Conservation (phyloP, 306 rosid species). For the Trifolium dubium region DNA sequence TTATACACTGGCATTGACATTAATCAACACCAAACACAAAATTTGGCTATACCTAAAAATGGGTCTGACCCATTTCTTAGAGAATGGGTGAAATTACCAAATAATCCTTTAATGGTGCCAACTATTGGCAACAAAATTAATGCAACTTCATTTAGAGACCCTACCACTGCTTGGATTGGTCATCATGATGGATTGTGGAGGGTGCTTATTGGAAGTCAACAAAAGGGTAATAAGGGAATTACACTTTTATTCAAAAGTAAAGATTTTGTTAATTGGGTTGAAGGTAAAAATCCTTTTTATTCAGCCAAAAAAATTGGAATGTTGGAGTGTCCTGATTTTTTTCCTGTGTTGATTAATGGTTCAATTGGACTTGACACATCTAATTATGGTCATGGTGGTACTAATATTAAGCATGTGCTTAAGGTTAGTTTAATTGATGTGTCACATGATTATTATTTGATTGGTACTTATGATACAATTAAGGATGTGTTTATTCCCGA, state of each 20-base stretch:
- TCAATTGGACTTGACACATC: conserved; percentile 36
- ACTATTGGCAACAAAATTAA: conserved; percentile 32
- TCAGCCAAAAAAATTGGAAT: conserved; percentile 43
- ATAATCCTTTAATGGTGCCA: conserved; percentile 38
- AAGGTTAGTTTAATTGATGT: conserved; percentile 49
- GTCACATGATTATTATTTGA: conserved; percentile 44
- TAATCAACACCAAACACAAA: conserved; percentile 37
- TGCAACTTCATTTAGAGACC: conserved; percentile 45
- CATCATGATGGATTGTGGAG: conserved; percentile 50
- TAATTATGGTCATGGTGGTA: background rate
- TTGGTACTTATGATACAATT: conserved; percentile 48
- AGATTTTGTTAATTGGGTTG: conserved; percentile 52
- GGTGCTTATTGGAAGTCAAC: conserved; percentile 52
- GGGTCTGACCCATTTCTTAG: conserved; percentile 47
- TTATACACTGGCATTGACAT: conserved; percentile 44
- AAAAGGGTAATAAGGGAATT: conserved; percentile 36
- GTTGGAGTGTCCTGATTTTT: conserved; percentile 69
- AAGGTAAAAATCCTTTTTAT: conserved; percentile 44
- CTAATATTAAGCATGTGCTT: conserved; percentile 52
- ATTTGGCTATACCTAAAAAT: conserved; percentile 44
- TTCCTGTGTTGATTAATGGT: conserved; percentile 45
- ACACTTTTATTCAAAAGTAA: conserved; percentile 50
- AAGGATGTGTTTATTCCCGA: conserved; percentile 46
- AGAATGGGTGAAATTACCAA: conserved; percentile 47
- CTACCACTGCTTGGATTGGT: conserved; percentile 51